Evolutionary conservation across 345 rosid genomes (phyloP).

Genomic region (Balakata baccata): DNA sequence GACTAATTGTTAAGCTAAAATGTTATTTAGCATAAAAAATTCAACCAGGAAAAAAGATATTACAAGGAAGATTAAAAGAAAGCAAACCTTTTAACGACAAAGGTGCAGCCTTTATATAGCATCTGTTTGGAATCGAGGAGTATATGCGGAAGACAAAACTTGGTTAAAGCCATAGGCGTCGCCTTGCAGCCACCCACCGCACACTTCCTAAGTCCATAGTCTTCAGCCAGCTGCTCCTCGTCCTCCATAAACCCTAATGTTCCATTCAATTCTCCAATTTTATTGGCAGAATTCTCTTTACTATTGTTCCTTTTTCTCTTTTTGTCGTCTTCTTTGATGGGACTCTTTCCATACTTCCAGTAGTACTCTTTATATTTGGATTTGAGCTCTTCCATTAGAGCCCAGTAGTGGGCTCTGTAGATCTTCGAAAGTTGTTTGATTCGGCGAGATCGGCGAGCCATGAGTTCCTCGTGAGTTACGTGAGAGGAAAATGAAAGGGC

Average conservation of each 20-base stretch:
- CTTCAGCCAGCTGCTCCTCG: conserved; percentile 9
- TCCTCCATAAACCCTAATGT: not conserved
- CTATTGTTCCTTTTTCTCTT: conserved; percentile 6
- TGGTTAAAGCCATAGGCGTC: conserved; percentile 44
- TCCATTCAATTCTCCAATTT: not conserved
- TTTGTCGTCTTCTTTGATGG: conserved; percentile 38
- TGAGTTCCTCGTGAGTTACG: conserved; percentile 36
- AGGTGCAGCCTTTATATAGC: conserved; percentile 37
- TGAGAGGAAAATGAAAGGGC: conserved; percentile 15
- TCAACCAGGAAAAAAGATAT: not conserved
- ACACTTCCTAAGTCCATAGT: conserved; percentile 24
- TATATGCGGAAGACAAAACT: conserved; percentile 38
- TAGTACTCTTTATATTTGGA: conserved; percentile 50
- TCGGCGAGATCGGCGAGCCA: conserved; percentile 34
- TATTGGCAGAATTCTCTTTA: not conserved
- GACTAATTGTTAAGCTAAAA: too few species aligned
- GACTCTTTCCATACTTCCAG: conserved; percentile 61
- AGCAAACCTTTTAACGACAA: conserved; percentile 38
- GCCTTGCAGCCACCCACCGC: conserved; percentile 29
- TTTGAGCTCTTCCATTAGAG: conserved; percentile 61
- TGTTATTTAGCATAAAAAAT: not conserved
- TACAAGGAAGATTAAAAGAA: not conserved
- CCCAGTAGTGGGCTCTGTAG: conserved; percentile 57
- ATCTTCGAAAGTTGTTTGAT: conserved; percentile 28
- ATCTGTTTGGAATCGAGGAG: conserved; percentile 42